Evolutionary conservation across 176 grass and related monocot species (phyloP), one percentile per base, ranked within the genome.

Genomic region (Avena sativa): DNA sequence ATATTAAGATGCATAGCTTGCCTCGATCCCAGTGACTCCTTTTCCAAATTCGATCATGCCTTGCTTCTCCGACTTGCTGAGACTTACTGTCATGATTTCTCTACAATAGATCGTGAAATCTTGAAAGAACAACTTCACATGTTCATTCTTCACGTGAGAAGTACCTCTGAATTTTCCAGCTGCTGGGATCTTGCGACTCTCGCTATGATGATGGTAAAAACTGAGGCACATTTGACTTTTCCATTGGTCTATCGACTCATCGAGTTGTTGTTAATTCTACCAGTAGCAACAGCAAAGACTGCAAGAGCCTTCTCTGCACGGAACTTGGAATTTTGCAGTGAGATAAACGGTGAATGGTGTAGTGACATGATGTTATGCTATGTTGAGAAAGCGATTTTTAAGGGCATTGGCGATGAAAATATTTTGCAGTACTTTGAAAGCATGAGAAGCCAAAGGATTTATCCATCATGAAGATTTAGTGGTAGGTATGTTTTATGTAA

Each of bases 1-100:
- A 47, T 74, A 74, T 32, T 55, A 26, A 77, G 26, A 77, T 77
- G 74, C 25, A 77, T 53, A 16, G 15, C 14, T 34, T 77, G 74
- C 15, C 26, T 77, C 52, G 74, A 77, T 77, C 71, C 71, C 8
- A 77, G 26, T 28, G 74, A 34, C 50, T 72, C 38, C 4, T 56
- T 76, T 15, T 77, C 47, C 8, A 56, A 77, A 77, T 56, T 77
- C 16, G 4, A 77, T 56, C 17, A 77, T 53, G 50, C 8, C 47
- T 20, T 55, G 28, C 74, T 78, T 78, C 50, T 78, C 51, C 13
- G 9, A 56, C 28, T 36, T 78, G 74, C 9, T 78, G 16, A 56
- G 25, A 56, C 30, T 77, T 77, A 56, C 50, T 52, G 2, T 56
- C 3, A 9, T 20, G 50, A 78, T 20, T 78, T 78, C 26, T 56